Base-by-base conservation (phyloP, 2,329 filamentous ascomycete genomes). In the Diaporthe amygdali region DNA sequence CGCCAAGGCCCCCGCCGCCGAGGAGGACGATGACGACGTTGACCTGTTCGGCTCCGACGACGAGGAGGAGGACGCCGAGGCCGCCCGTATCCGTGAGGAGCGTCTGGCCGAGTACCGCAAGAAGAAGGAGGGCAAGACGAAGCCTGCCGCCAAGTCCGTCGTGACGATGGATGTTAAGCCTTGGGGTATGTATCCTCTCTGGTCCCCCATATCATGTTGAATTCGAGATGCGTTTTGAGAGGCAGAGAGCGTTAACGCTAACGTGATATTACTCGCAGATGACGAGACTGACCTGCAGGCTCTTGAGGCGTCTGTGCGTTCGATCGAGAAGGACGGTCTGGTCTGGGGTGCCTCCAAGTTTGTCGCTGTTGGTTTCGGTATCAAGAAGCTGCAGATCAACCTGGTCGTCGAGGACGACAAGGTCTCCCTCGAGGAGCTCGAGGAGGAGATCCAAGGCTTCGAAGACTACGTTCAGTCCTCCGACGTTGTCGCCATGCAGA, bases 321-420 rank as follows among this genome's bases (percentile, higher is more conserved):
- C 87, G 76, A 96, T 98, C 78, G 90, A 96, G 85, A 91, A 93
- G 89, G 96, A 98, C 63, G 96, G 96, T 86, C 94, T 99, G 74
- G 92, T 97, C 75, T 99, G 96, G 96, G 96, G 96, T 91, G 91
- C 88, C 76, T 95, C 93, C 83, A 94, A 96, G 89, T 88, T 97
- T 76, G 92, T 97, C 66, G 84, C 95, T 76, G 92, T 99, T 79
- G 96, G 95, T 80, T 99, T 94, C 89, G 96, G 96, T 89, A 97
- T 99, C 89, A 96, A 94, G 90, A 98, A 98, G 91, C 92, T 99
- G 75, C 96, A 98, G 90, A 97, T 99, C 89, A 98, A 94, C 92
- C 86, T 98, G 78, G 95, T 98, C 78, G 88, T 98, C 76, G 96
- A 98, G 89, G 96, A 99, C 83, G 96, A 98, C 77, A 98, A 98